These are phyloP conservation scores for Amanita pallidorosea DNA, from an alignment of 768 basidiomycete species.

Conservation along the genomic window DNA sequence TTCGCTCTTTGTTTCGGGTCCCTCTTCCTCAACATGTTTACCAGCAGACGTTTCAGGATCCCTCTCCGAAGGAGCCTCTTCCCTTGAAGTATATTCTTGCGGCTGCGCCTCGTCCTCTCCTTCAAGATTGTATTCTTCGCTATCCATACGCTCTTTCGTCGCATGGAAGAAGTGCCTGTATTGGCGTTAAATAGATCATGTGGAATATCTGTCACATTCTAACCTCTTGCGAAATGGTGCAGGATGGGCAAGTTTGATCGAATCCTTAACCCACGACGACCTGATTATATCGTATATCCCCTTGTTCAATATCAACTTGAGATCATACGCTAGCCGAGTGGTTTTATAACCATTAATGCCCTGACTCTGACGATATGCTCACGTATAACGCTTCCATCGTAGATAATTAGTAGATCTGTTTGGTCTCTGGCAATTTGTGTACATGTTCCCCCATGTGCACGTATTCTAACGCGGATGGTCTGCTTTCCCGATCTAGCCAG, in stretches of 20 bases:
- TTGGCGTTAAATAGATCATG: neutral
- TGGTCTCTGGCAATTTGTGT: conserved; percentile 51
- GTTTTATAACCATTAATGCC: neutral
- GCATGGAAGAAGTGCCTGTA: conserved; percentile 74
- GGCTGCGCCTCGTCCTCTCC: conserved; percentile 27
- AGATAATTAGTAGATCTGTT: conserved; percentile 46
- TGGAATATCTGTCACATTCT: neutral
- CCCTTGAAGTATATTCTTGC: conserved; percentile 11
- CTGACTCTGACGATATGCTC: conserved; percentile 15
- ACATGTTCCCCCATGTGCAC: conserved; percentile 56
- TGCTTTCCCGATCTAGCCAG: neutral
- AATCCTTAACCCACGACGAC: conserved; percentile 78
- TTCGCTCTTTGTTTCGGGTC: conserved; percentile 20
- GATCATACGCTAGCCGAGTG: conserved; percentile 45
- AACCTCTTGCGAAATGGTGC: conserved; percentile 65
- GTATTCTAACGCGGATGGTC: conserved; percentile 37
- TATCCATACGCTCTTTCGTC: conserved; percentile 34
- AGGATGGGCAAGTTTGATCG: conserved; percentile 43
- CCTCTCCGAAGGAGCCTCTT: neutral
- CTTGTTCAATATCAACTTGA: conserved; percentile 63
- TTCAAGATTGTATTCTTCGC: conserved; percentile 40
- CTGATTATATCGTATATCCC: conserved; percentile 62
- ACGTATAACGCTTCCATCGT: conserved; percentile 65
- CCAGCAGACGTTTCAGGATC: conserved; percentile 34
- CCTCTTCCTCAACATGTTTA: conserved; percentile 25